Percentiles rank a stretch among this genome's conserved stretches.
These are phyloP conservation scores for Xylaria cubensis DNA, from an alignment of 495 filamentous ascomycete species.

Conservation along the genomic window DNA sequence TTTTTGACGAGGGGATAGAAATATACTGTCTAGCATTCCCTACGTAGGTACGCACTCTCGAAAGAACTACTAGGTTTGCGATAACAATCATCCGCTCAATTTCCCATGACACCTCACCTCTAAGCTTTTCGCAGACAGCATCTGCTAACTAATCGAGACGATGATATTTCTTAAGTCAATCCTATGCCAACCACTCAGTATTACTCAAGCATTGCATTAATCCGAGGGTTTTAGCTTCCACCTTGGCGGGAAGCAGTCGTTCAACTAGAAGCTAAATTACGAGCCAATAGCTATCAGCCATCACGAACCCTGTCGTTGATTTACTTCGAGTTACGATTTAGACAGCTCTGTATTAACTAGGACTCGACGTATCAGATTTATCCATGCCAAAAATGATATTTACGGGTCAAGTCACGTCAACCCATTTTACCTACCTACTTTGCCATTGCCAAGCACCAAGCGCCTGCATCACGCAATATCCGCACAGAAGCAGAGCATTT, in stretches of 20 bases:
- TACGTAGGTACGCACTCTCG: too few species aligned
- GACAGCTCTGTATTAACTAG: neutral
- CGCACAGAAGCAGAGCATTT: slow-evolving; percentile 14
- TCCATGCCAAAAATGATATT: neutral
- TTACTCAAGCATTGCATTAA: neutral
- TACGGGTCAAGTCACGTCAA: neutral
- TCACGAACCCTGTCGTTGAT: neutral
- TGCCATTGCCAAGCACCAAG: slow-evolving; percentile 16
- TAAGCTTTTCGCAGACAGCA: neutral
- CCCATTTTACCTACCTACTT: slow-evolving; percentile 9
- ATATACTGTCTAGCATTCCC: neutral
- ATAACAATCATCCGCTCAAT: neutral
- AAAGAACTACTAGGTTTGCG: neutral
- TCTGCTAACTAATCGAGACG: neutral
- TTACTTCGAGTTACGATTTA: too few species aligned
- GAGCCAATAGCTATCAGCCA: slow-evolving; percentile 5
- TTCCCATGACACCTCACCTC: neutral
- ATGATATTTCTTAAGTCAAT: neutral
- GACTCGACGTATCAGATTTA: neutral
- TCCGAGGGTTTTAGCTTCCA: neutral
- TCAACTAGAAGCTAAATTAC: neutral
- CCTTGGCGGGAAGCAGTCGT: neutral
- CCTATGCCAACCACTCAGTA: neutral
- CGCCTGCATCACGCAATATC: slow-evolving; percentile 27
- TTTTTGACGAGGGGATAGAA: neutral